Evolutionary conservation across 371 early-diverging fungal genomes (phyloP).

Genomic region (Umbelopsis sp.): DNA sequence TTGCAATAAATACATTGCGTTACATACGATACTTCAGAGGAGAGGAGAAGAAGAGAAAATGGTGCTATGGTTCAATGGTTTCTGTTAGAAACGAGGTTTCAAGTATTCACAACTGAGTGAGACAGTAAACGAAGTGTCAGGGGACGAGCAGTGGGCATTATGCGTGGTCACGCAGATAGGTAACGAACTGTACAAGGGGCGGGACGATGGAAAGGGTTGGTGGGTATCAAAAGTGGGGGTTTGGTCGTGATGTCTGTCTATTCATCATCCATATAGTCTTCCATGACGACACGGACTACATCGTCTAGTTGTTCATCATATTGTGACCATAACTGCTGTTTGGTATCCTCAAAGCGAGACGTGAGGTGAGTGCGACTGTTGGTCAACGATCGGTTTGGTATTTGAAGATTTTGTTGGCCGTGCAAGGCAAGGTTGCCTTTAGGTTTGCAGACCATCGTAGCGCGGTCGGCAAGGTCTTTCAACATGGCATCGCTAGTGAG

Average conservation of each 20-base stretch:
- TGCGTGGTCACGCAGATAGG: neutral
- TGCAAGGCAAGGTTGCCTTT: neutral
- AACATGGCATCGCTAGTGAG: neutral
- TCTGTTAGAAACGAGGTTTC: too few species aligned
- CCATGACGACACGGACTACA: conserved; percentile 14
- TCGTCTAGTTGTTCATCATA: conserved; percentile 16
- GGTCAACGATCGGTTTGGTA: neutral
- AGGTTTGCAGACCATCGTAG: neutral
- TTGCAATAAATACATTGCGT: neutral
- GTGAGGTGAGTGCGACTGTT: neutral
- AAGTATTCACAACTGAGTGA: too few species aligned
- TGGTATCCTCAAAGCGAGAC: neutral
- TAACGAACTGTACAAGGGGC: conserved; percentile 3
- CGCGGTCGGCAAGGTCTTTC: neutral
- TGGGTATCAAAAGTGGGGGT: neutral
- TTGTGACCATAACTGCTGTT: conserved; percentile 6
- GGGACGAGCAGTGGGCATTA: neutral
- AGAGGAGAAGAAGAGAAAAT: neutral
- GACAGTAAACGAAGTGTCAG: neutral
- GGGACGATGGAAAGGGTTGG: neutral
- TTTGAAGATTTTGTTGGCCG: neutral
- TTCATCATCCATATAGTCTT: conserved; percentile 18
- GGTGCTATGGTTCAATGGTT: neutral
- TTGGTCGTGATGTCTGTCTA: neutral
- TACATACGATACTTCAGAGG: neutral